These are phyloP conservation scores for Paracorniculantispora psalliotae DNA, from an alignment of 2,329 filamentous ascomycete genomes.

Conservation along the genomic window DNA sequence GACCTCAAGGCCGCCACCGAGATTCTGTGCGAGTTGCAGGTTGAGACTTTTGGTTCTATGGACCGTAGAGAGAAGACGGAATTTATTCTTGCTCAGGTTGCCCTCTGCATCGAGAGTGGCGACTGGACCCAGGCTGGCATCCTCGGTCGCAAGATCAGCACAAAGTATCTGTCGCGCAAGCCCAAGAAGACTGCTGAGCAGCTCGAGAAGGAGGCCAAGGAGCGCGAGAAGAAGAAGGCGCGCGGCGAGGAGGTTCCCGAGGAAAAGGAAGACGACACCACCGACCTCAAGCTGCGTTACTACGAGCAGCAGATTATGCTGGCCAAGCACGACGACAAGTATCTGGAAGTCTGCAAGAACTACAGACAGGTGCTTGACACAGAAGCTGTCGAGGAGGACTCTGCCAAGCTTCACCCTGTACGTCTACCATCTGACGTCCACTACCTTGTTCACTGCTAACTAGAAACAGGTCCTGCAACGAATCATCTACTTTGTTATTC, in stretches of 20 bases:
- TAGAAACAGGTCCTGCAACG: conserved; percentile 70
- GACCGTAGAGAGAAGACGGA: conserved; percentile 95
- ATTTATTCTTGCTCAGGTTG: conserved; percentile 93
- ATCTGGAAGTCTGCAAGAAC: conserved; percentile 95
- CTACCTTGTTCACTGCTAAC: conserved; percentile 16
- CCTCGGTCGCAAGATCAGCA: conserved; percentile 94
- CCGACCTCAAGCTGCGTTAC: conserved; percentile 90
- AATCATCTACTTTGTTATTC: conserved; percentile 95
- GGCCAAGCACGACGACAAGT: conserved; percentile 95
- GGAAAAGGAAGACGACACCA: conserved; percentile 81
- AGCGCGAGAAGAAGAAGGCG: conserved; percentile 78
- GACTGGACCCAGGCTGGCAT: conserved; percentile 97
- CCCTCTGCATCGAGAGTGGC: conserved; percentile 87
- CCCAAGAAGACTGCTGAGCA: conserved; percentile 87
- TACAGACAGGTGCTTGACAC: conserved; percentile 96
- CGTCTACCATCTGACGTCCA: conserved; percentile 27
- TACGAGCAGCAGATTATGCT: conserved; percentile 97
- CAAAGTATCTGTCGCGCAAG: conserved; percentile 82
- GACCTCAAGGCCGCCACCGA: conserved; percentile 87
- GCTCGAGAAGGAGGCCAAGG: conserved; percentile 85
- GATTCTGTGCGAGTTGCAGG: conserved; percentile 93
- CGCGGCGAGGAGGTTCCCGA: conserved; percentile 73
- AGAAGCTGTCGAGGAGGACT: conserved; percentile 87
- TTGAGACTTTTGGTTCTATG: conserved; percentile 99
- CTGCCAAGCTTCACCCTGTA: conserved; percentile 79